These are phyloP conservation scores for Aspergillus terreus DNA, from an alignment of 2,329 filamentous ascomycete species.

Conservation along the genomic window DNA sequence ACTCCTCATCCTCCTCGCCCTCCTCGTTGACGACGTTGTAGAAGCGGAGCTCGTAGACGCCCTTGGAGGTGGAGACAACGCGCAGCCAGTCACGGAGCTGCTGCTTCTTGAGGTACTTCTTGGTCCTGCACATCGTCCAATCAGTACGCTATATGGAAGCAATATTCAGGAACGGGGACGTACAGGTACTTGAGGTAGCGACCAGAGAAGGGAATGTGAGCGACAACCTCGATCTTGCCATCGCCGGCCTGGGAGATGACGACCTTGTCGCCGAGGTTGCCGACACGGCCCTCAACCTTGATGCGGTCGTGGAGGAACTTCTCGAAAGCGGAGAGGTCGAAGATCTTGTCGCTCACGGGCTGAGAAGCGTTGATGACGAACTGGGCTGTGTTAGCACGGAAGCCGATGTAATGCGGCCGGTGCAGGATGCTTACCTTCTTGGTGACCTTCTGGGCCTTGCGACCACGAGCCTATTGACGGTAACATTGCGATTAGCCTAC, in stretches of 20 bases:
- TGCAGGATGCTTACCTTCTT: constrained; percentile 36
- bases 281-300: constrained; percentile 98
- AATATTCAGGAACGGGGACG: constrained; percentile 35
- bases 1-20: constrained; percentile 97
- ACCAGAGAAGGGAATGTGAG: constrained; percentile 96
- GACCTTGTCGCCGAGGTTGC: constrained; percentile 94
- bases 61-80: constrained; percentile 95
- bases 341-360: constrained; percentile 99
- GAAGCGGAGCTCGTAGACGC: constrained; percentile 99
- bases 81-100: constrained; percentile 99
- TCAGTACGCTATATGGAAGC: neutral
- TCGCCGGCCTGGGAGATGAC: constrained; percentile 87
- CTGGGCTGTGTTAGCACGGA: constrained; percentile 42
- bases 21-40: constrained; percentile 99
- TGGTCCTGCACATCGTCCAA: constrained; percentile 62
- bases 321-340: constrained; percentile 97
- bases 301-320: constrained; percentile 99
- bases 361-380: constrained; percentile 99
- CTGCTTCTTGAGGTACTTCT: constrained; percentile 99
- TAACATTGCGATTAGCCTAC: constrained; percentile 83
- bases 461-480: constrained; percentile 42
- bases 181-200: constrained; percentile 99
- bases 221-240: constrained; percentile 96
- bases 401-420: too few relatives aligned
- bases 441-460: constrained; percentile 48